Percentiles rank a stretch among this genome's conserved stretches.
Conservation (phyloP, 1,139 yeast species). For the Nakaseomyces delphensis region DNA sequence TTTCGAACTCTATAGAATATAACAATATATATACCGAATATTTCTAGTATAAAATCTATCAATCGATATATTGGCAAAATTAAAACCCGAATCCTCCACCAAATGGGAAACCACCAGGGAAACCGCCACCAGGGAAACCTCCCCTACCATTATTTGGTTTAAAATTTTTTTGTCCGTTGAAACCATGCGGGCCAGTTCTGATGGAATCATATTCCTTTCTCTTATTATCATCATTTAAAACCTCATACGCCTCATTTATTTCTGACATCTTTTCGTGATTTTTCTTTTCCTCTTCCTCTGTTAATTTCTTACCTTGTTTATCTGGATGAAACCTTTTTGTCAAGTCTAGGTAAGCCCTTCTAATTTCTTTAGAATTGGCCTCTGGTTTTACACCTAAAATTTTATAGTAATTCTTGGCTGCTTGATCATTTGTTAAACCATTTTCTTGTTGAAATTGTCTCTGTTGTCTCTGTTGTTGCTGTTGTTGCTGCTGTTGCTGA, state of each 20-base stretch:
- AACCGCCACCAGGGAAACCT: constrained; percentile 10
- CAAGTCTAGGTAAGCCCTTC: constrained; percentile 70
- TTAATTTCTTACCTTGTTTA: constrained; percentile 56
- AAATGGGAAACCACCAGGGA: constrained; percentile 12
- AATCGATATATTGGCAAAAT: not conserved
- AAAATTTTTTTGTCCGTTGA: not conserved
- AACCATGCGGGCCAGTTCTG: constrained; percentile 4
- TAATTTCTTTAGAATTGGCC: constrained; percentile 67
- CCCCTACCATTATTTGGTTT: constrained; percentile 4
- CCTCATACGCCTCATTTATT: constrained; percentile 88
- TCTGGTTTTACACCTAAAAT: constrained; percentile 57
- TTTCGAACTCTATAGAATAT: not conserved
- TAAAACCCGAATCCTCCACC: constrained; percentile 7
- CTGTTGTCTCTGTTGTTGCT: constrained; percentile 36
- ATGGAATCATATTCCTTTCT: constrained; percentile 51
- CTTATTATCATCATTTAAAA: constrained; percentile 57
- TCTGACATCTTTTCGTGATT: constrained; percentile 83
- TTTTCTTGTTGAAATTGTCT: constrained; percentile 42
- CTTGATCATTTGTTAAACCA: constrained; percentile 35
- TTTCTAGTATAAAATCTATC: not conserved
- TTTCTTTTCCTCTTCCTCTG: constrained; percentile 62
- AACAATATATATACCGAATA: no score
- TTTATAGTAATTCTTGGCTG: constrained; percentile 65
- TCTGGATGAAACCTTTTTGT: constrained; percentile 88
- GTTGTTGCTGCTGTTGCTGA: constrained; percentile 25